Percentiles rank a stretch among this genome's conserved stretches.
These are phyloP conservation scores for Trametes cingulata DNA, from an alignment of 768 basidiomycete species.

Conservation along the genomic window DNA sequence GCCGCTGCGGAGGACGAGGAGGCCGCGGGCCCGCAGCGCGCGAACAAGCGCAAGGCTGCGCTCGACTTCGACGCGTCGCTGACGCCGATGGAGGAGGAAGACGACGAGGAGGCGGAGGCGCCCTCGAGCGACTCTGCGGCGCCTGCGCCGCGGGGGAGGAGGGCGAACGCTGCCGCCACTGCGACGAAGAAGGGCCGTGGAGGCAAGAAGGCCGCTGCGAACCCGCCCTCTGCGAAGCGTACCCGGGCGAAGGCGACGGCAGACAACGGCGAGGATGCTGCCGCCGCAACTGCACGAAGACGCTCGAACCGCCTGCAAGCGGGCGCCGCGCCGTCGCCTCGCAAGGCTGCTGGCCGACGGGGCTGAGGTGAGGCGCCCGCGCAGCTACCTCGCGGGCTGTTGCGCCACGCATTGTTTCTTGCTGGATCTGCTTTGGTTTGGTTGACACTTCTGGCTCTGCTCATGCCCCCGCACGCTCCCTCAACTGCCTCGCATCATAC, in stretches of 20 bases:
- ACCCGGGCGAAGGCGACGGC: not conserved
- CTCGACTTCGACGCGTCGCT: constrained; percentile 24
- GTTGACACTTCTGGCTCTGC: not conserved
- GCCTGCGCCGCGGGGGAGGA: not conserved
- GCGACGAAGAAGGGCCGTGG: constrained; percentile 3
- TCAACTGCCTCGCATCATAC: not conserved
- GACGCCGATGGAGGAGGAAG: constrained; percentile 25
- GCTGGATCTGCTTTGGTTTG: constrained; percentile 9
- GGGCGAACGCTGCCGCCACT: not conserved
- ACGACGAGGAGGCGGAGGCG: constrained; percentile 18
- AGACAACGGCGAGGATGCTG: not conserved
- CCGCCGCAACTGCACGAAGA: not conserved
- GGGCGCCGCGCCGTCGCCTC: not conserved
- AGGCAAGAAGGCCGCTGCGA: constrained; percentile 1
- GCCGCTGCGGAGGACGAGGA: constrained; percentile 27
- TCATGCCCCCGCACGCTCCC: constrained; percentile 1
- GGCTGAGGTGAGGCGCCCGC: constrained; percentile 1
- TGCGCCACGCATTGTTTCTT: not conserved
- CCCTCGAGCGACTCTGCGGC: not conserved
- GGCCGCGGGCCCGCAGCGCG: constrained; percentile 27
- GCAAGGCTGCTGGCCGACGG: constrained; percentile 6
- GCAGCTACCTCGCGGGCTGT: not conserved
- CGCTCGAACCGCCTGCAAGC: constrained; percentile 11
- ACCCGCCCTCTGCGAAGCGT: not conserved
- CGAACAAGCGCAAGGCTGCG: constrained; percentile 37